Percentiles rank a stretch among this genome's conserved stretches.
Conservation (phyloP, 1,284 basidiomycete species). For the Heterobasidion annosum region DNA sequence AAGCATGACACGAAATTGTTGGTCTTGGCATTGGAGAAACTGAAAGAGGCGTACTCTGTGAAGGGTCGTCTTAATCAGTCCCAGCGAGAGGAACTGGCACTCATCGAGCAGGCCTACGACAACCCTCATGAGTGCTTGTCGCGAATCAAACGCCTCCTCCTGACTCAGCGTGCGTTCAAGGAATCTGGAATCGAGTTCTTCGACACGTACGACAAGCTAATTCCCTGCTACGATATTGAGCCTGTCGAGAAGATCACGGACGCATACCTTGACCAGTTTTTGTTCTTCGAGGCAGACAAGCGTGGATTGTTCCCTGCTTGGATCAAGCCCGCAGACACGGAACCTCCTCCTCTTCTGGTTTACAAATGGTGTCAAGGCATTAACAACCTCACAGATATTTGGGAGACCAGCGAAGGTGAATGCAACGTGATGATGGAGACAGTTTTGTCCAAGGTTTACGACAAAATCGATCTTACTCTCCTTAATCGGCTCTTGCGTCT, state of each 20-base stretch:
- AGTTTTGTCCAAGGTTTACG: constrained; percentile 90
- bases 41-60: constrained; percentile 98
- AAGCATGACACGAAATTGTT: constrained; percentile 97
- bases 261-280: constrained; percentile 89
- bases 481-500: constrained; percentile 89
- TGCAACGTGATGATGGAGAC: constrained; percentile 98
- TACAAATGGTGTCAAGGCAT: constrained; percentile 98
- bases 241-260: constrained; percentile 98
- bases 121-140: constrained; percentile 92
- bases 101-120: constrained; percentile 96
- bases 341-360: constrained; percentile 91
- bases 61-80: constrained; percentile 95
- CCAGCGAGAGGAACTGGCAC: constrained; percentile 90
- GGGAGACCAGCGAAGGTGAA: constrained; percentile 95
- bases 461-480: constrained; percentile 94
- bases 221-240: constrained; percentile 97
- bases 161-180: constrained; percentile 97
- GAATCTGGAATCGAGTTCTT: constrained; percentile 94
- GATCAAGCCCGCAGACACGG: constrained; percentile 96
- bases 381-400: constrained; percentile 89
- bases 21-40: constrained; percentile 89
- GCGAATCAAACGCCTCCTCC: constrained; percentile 89
- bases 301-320: constrained; percentile 93
- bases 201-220: constrained; percentile 95
- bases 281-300: constrained; percentile 93